Base-by-base conservation (phyloP, 2,329 filamentous ascomycete species). In the Trichothecium roseum region DNA sequence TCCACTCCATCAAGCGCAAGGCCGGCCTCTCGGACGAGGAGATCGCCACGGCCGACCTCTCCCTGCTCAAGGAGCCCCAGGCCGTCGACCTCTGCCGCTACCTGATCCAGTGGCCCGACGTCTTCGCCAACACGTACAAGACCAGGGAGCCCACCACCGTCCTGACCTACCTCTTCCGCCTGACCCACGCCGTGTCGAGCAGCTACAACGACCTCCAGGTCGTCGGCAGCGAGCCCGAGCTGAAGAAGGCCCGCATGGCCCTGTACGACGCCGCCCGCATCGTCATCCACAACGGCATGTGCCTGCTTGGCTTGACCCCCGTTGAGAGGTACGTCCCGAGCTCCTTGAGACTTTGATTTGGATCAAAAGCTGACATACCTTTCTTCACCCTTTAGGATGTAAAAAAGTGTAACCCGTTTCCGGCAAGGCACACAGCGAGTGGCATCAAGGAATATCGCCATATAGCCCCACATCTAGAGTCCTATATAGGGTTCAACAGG, bases 121-220 rank as follows among this genome's bases (percentile, higher is more conserved):
- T 86, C 5, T 77, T 93, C 39, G 68, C 81, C 51, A 89, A 89
- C 59, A 88, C 86, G 0, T 66, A 91, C 48, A 84, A 84, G 67
- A 93, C 84, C 1, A 71, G 87, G 16, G 87, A 93, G 59, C 84
- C 84, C 15, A 71, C 68, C 9, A 64, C 60, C 7, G 55, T 59
- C 38, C 54, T 64, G 43, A 63, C 59, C n/a, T 61, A 89, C 55
- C 67, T 91, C 30, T 91, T 89, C 69, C 85, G 84, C 70, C 83
- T 93, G 78, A 84, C 83, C 3, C 85, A 93, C 58, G 67, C 75
- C 18, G 60, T 93, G 37, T 86, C 80, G 62, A 80, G 74, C 37
- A 86, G 81, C 55, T 93, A 93, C 59, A 84, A 88, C 50, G 78
- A 84, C 40, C 66, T 93, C 42, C 76, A 83, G 52, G 84, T 91